Evolutionary conservation across 306 rosid genomes (phyloP).

Genomic region (Leucaena leucocephala): DNA sequence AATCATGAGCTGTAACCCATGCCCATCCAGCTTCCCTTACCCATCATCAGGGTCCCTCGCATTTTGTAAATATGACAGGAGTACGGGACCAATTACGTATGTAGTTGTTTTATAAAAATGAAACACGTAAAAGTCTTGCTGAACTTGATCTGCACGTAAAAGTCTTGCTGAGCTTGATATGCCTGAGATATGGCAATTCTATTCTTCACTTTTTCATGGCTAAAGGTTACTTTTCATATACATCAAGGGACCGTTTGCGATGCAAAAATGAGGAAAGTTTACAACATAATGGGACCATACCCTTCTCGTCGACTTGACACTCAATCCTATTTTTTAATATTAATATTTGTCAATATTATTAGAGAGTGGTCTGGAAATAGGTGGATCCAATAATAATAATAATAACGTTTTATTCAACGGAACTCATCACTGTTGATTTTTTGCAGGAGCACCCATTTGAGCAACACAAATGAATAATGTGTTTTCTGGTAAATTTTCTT

Average conservation of each 20-base stretch:
- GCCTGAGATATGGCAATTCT: conserved; percentile 17
- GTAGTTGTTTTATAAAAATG: background rate
- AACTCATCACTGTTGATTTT: background rate
- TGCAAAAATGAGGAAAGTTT: background rate
- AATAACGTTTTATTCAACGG: background rate
- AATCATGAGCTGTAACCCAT: conserved; percentile 47
- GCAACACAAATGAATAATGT: background rate
- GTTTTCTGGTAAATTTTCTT: background rate
- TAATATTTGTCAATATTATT: background rate
- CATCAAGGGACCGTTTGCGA: conserved; percentile 13
- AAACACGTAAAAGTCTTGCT: background rate
- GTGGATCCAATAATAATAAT: background rate
- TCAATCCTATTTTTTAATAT: conserved; percentile 16
- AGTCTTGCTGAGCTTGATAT: background rate
- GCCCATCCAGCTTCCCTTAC: conserved; percentile 14
- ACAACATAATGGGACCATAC: conserved; percentile 28
- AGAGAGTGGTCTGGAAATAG: conserved; percentile 2
- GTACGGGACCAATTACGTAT: too few relatives aligned
- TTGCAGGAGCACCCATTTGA: background rate
- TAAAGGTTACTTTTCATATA: background rate
- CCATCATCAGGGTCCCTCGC: conserved; percentile 7
- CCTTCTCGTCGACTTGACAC: conserved; percentile 25
- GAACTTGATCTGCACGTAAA: background rate
- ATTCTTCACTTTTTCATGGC: conserved; percentile 26
- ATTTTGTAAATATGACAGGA: background rate